These are phyloP conservation scores for Chrysophaeum taylorii DNA, from an alignment of 352 stramenopile species.

Conservation along the genomic window DNA sequence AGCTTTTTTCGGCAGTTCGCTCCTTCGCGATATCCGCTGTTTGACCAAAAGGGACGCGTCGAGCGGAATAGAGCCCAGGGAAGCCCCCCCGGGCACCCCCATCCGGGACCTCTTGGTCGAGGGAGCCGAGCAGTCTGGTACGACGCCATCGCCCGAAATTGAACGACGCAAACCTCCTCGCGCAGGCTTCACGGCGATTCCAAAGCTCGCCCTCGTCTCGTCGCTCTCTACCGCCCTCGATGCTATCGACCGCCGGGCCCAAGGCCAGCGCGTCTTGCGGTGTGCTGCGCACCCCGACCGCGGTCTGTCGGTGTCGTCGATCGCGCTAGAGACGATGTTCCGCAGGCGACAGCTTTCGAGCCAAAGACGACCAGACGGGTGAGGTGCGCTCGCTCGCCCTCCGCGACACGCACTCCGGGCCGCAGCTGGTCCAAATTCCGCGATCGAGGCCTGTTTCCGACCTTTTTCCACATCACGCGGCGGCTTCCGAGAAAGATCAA, in stretches of 20 bases:
- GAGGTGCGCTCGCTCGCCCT: too few relatives aligned
- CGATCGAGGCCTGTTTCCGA: background rate
- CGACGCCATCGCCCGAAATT: too few relatives aligned
- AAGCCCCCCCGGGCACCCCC: background rate
- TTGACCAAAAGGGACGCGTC: too few relatives aligned
- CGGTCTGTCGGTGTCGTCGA: too few relatives aligned
- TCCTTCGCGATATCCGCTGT: too few relatives aligned
- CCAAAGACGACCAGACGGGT: background rate
- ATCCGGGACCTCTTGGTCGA: background rate
- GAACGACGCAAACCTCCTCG: too few relatives aligned
- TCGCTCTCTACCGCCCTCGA: background rate
- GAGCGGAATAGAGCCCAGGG: background rate
- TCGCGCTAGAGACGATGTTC: too few relatives aligned
- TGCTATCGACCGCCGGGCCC: background rate
- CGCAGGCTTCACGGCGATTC: background rate
- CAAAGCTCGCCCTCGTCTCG: background rate
- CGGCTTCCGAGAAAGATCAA: too few relatives aligned
- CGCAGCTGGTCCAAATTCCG: background rate
- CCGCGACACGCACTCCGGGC: too few relatives aligned
- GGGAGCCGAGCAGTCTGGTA: background rate
- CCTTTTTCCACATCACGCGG: too few relatives aligned
- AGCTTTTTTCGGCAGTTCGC: background rate
- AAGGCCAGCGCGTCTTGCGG: background rate
- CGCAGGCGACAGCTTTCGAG: background rate
- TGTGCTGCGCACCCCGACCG: conserved; percentile 1